Conservation (phyloP, 768 basidiomycete genomes). For the Sporobolomyces roseus region DNA sequence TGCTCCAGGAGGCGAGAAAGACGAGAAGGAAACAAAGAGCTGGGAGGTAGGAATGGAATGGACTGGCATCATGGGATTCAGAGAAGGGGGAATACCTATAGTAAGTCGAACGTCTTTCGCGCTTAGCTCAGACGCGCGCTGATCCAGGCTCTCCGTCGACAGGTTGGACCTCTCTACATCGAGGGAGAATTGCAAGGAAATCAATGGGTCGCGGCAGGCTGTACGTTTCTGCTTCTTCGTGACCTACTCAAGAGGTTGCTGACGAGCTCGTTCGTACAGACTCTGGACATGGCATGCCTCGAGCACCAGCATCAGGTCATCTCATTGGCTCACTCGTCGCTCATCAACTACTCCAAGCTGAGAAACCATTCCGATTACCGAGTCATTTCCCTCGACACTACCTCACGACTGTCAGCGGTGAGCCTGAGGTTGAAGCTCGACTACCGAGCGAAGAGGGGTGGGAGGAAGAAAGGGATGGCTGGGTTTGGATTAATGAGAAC, state of each 20-base stretch:
- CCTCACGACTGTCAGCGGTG: slow-evolving; percentile 3
- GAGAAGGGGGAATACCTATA: slow-evolving; percentile 52
- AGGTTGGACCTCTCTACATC: slow-evolving; percentile 36
- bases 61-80: slow-evolving; percentile 82
- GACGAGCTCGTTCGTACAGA: neutral
- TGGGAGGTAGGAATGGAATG: slow-evolving; percentile 68
- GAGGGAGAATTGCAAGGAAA: slow-evolving; percentile 17
- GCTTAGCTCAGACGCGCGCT: neutral
- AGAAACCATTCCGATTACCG: neutral
- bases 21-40: neutral
- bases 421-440: neutral
- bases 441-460: neutral
- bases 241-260: neutral
- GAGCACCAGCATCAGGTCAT: slow-evolving; percentile 31
- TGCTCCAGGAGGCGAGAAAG: neutral
- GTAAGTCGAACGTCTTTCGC: neutral
- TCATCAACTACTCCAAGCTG: neutral
- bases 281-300: slow-evolving; percentile 39
- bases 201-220: slow-evolving; percentile 33
- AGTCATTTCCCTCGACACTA: slow-evolving; percentile 19
- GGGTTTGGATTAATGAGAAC: slow-evolving; percentile 7
- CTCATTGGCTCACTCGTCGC: slow-evolving; percentile 4
- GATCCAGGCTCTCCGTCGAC: neutral
- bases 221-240: neutral
- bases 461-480: slow-evolving; percentile 1